A percentile compares a stretch with the other conserved stretches of the same genome.
Conservation (phyloP, 768 basidiomycete species). For the Cyathus striatus region DNA sequence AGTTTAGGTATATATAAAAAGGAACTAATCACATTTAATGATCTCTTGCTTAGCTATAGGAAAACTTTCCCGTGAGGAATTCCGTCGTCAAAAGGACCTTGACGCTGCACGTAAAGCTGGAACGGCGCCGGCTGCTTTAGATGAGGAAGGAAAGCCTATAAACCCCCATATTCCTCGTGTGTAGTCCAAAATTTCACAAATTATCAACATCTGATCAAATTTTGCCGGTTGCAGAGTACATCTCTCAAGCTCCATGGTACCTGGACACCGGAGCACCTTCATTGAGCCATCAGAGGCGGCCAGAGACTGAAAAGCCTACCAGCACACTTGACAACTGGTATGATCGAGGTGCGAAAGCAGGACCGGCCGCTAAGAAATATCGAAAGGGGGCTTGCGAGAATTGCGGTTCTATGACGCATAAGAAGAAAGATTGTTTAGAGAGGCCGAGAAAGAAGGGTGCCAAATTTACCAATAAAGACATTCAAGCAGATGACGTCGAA, state of each 20-base stretch:
- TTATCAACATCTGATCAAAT: not conserved
- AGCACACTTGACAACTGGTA: conserved; percentile 88
- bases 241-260: conserved; percentile 99
- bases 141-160: conserved; percentile 92
- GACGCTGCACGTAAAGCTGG: conserved; percentile 98
- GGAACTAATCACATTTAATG: conserved; percentile 7
- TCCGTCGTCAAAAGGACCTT: conserved; percentile 91
- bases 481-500: conserved; percentile 86
- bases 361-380: conserved; percentile 94
- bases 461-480: conserved; percentile 85
- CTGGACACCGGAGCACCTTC: conserved; percentile 92
- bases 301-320: conserved; percentile 50
- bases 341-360: conserved; percentile 77
- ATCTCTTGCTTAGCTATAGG: conserved; percentile 42
- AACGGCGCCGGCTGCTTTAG: conserved; percentile 92
- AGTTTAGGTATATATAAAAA: not conserved
- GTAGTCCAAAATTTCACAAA: not conserved
- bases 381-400: conserved; percentile 99
- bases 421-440: conserved; percentile 87
- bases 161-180: conserved; percentile 98
- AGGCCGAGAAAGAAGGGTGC: conserved; percentile 96
- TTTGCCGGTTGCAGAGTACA: conserved; percentile 64
- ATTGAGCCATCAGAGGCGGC: conserved; percentile 88
- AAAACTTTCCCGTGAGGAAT: conserved; percentile 92
- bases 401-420: conserved; percentile 95